Conservation (phyloP, 2,329 filamentous ascomycete genomes). For the Hypoxylon sp. region DNA sequence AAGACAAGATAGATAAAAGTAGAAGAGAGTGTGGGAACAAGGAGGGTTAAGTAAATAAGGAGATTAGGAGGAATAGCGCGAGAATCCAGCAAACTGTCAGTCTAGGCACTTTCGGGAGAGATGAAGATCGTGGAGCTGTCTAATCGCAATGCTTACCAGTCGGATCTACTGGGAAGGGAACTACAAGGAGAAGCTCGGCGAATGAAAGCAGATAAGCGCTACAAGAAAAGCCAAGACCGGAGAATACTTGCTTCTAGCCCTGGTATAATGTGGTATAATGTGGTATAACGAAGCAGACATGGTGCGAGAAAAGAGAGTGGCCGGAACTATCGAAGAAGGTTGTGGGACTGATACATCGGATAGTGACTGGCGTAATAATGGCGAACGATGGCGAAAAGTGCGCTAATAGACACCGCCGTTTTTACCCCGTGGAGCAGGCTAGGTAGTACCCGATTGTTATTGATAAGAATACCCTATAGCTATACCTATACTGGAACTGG, state of each 20-base stretch:
- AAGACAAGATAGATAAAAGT: constrained; percentile 17
- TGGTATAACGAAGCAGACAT: constrained; percentile 8
- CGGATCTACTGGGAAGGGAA: constrained; percentile 10
- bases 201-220: constrained; percentile 15
- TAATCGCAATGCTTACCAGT: constrained; percentile 37
- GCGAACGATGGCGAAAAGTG: constrained; percentile 44
- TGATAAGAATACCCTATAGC: constrained; percentile 42
- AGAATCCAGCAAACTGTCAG: constrained; percentile 24
- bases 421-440: constrained; percentile 37
- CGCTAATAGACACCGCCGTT: constrained; percentile 41
- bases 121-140: constrained; percentile 44
- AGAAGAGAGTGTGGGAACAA: constrained; percentile 30
- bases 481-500: constrained; percentile 22
- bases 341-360: constrained; percentile 36
- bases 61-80: constrained; percentile 22
- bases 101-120: constrained; percentile 33
- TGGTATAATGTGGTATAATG: not conserved
- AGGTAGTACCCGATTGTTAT: not conserved
- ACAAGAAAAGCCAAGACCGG: constrained; percentile 25
- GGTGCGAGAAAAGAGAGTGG: not conserved
- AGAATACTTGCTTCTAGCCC: constrained; percentile 10
- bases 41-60: constrained; percentile 24
- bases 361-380: constrained; percentile 45
- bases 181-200: constrained; percentile 19
- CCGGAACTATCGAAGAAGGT: constrained; percentile 13